A percentile compares a stretch with the other conserved stretches of the same genome.
phyloP scores from a whole-genome alignment of 371 early-diverging fungal genomes.

The Mucor circinelloides region DNA sequence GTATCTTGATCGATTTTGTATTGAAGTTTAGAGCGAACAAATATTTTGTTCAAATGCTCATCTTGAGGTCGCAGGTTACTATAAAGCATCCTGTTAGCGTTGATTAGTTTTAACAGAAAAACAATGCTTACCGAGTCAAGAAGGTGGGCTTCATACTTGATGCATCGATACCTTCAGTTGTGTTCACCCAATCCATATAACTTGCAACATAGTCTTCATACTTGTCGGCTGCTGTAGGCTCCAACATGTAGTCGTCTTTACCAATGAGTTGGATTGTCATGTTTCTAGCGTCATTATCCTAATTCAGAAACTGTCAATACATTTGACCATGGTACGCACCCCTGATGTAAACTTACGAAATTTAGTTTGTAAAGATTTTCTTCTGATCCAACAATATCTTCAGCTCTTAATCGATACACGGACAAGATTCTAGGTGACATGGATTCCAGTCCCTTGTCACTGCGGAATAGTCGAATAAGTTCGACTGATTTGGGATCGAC shows the following conservation, averaged over 20 bases:
- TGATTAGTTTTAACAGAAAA: not conserved
- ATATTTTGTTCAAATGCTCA: conserved; percentile 54
- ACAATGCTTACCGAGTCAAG: conserved; percentile 56
- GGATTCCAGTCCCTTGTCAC: conserved; percentile 34
- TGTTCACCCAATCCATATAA: conserved; percentile 77
- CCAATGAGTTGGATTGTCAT: conserved; percentile 86
- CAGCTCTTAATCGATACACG: conserved; percentile 83
- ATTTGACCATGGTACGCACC: not conserved
- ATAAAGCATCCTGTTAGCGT: not conserved
- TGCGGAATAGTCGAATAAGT: conserved; percentile 42
- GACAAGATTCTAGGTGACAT: conserved; percentile 40
- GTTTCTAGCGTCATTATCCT: conserved; percentile 61
- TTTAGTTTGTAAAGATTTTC: conserved; percentile 87
- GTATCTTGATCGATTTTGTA: conserved; percentile 87
- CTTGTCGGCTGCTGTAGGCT: conserved; percentile 82
- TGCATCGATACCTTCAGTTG: conserved; percentile 72
- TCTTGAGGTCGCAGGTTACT: conserved; percentile 86
- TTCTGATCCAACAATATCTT: conserved; percentile 74
- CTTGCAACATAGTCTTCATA: conserved; percentile 94
- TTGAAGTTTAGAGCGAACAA: conserved; percentile 74
- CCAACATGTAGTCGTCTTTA: conserved; percentile 83
- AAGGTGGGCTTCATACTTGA: conserved; percentile 64
- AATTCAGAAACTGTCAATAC: not conserved
- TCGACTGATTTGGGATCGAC: conserved; percentile 49
- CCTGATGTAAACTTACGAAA: conserved; percentile 60